Percentiles rank a stretch among this genome's conserved stretches.
These are phyloP conservation scores for Cladosporium halotolerans DNA, from an alignment of 2,329 filamentous ascomycete species.

Conservation along the genomic window DNA sequence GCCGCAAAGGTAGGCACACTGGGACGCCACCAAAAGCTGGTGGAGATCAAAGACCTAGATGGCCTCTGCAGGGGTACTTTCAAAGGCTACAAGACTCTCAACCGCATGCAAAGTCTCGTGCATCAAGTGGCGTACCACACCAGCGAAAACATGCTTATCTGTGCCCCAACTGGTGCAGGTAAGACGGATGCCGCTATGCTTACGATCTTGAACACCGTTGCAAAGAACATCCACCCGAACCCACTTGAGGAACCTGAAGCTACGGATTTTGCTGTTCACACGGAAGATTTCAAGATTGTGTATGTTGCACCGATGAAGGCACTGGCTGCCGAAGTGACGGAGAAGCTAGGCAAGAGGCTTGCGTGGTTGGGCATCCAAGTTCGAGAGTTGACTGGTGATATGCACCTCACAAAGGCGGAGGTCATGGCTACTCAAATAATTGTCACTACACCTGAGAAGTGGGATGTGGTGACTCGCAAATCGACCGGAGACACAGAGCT, in stretches of 20 bases:
- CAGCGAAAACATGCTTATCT: conserved; percentile 97
- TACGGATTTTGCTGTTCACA: conserved; percentile 72
- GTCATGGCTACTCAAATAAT: conserved; percentile 96
- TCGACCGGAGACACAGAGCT: conserved; percentile 95
- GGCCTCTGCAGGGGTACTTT: conserved; percentile 87
- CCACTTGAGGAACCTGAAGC: conserved; percentile 68
- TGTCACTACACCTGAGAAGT: conserved; percentile 97
- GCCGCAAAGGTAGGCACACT: conserved; percentile 72
- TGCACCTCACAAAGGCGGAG: conserved; percentile 96
- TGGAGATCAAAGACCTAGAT: conserved; percentile 77
- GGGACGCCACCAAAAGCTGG: conserved; percentile 64
- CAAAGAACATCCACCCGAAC: conserved; percentile 75
- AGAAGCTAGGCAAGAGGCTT: conserved; percentile 84
- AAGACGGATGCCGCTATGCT: conserved; percentile 99
- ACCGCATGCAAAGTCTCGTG: conserved; percentile 96
- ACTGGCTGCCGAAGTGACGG: conserved; percentile 89
- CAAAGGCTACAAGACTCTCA: conserved; percentile 85
- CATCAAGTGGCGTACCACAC: conserved; percentile 94
- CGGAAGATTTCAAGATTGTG: conserved; percentile 93
- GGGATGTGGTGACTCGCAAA: conserved; percentile 97
- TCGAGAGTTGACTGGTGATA: conserved; percentile 92
- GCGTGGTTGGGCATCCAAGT: conserved; percentile 90
- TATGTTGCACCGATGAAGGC: conserved; percentile 99
- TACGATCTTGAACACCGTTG: conserved; percentile 83
- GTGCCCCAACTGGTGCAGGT: conserved; percentile 87